Base-by-base conservation (phyloP, 352 stramenopile genomes). In the Phytophthora aleatoria region DNA sequence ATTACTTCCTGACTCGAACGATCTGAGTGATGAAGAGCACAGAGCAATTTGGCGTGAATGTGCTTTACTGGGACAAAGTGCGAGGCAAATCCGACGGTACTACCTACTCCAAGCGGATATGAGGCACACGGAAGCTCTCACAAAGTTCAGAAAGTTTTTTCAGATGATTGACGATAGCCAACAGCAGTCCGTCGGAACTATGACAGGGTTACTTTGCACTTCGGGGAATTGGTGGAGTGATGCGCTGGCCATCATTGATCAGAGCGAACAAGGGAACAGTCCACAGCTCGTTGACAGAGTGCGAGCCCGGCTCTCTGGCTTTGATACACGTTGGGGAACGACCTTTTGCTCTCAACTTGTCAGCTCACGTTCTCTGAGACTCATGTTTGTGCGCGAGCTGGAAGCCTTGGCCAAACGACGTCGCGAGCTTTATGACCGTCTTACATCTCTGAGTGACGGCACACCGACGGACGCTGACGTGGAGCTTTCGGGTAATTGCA, bases 401-500 rank as follows among this genome's bases (percentile, higher is more conserved):
- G 69, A 77, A 30, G 54, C 56, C 3, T 48, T 92, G 1, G 42
- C 71, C 11, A 77, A 75, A 49, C 74, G 74, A 26, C 72, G 80
- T 35, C 43, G 54, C 0, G 20, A 20, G 0, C 49, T 91, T 5
- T 77, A 73, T 49, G 44, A 57, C 3, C 78, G 72, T 13, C 64
- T 92, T n/a, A 16, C 60, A n/a, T 27, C 33, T 0, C 61, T 89
- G 42, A 91, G 84, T 56, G 41, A 75, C 0, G 54, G 35, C 1
- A 61, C 52, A 3, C 82, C 81, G 2, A 77, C 69, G 8, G 69
- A 74, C 10, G 53, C 73, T 10, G 79, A 92, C 20, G 67, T 92
- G 24, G 74, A 79, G 57, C 56, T 79, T 3, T 90, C 84, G 4
- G 86, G 84, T 13, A 93, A 93, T 55, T 93, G 84, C 43, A 61